Evolutionary conservation across 805 yeast genomes (phyloP), one percentile per base, ranked within the genome.

Genomic region (Vanderwaltozyma tropicalis): DNA sequence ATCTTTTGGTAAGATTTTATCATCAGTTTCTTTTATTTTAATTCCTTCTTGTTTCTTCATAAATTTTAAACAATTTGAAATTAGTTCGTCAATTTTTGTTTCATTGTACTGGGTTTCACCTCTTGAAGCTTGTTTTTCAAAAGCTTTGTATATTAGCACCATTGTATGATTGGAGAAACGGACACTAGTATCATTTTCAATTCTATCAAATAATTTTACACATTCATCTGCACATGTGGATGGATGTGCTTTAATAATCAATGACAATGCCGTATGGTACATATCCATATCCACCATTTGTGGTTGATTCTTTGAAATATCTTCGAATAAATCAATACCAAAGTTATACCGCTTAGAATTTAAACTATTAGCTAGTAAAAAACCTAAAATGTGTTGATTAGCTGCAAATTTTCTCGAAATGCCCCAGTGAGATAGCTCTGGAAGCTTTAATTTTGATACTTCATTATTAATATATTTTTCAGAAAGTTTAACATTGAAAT

Each of bases 131-230:
- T 52, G 55, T 26, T 41, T 49, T 20, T 43, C 42, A 29, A 53
- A 53, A 4, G 59, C 49, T 40, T 46, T 45, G 33, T 54, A 55
- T 7, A 52, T 41, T 19, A 53, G 28, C 5, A 50, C 31, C 20
- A 54, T 19, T 3, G 49, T 42, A 16, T 46, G 50, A 19, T 40
- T 47, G 4, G 48, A 34, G 11, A 36, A 30, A 14, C 41, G 31
- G 1, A 43, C 22, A n/a, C 36, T 28, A 9, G 41, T 39, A 11
- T 36, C 36, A 2, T 39, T 16, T 10, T 51, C 49, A 15, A 48
- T 35, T 4, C 37, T 36, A 16, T 45, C 29, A 32, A 43, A 44
- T 2, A 43, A 37, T 17, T 44, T 39, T 3, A 47, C 9, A 24
- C 51, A 46, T 22, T 41, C 40, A 2, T 43, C 39, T 4, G 44